Evolutionary conservation across 768 basidiomycete species (phyloP).

Genomic region (Tylopilus sp.): DNA sequence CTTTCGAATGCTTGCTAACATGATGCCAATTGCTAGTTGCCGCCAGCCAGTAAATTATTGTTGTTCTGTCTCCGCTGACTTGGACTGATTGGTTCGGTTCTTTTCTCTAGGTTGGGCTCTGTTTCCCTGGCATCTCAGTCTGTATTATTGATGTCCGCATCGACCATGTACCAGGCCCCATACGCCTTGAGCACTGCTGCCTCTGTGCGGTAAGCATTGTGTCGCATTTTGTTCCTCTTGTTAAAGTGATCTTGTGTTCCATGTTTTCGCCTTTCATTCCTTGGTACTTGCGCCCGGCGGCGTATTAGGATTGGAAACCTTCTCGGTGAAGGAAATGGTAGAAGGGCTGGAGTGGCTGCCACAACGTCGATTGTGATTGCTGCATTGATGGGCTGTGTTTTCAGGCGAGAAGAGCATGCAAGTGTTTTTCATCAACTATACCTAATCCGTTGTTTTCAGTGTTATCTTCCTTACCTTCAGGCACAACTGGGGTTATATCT

Average conservation of each 20-base stretch:
- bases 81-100: slow-evolving; percentile 4
- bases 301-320: slow-evolving; percentile 75
- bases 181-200: slow-evolving; percentile 79
- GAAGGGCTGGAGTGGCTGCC: slow-evolving; percentile 68
- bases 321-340: slow-evolving; percentile 73
- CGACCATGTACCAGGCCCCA: slow-evolving; percentile 79
- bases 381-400: slow-evolving; percentile 54
- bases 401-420: slow-evolving; percentile 45
- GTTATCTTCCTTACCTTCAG: slow-evolving; percentile 61
- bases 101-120: slow-evolving; percentile 62
- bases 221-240: background rate
- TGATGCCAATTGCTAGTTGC: slow-evolving; percentile 36
- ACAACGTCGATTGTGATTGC: slow-evolving; percentile 64
- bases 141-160: slow-evolving; percentile 73
- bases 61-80: background rate
- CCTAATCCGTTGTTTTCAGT: slow-evolving; percentile 28
- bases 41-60: slow-evolving; percentile 43
- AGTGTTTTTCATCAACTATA: background rate
- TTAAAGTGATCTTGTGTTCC: background rate
- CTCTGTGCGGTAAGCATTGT: slow-evolving; percentile 68
- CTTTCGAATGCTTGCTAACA: background rate
- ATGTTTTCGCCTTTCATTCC: slow-evolving; percentile 25
- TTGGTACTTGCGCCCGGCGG: background rate
- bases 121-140: slow-evolving; percentile 84
- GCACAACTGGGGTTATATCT: slow-evolving; percentile 66